Evolutionary conservation across 169 alveolate genomes (phyloP).

Genomic region (Neospora caninum): DNA sequence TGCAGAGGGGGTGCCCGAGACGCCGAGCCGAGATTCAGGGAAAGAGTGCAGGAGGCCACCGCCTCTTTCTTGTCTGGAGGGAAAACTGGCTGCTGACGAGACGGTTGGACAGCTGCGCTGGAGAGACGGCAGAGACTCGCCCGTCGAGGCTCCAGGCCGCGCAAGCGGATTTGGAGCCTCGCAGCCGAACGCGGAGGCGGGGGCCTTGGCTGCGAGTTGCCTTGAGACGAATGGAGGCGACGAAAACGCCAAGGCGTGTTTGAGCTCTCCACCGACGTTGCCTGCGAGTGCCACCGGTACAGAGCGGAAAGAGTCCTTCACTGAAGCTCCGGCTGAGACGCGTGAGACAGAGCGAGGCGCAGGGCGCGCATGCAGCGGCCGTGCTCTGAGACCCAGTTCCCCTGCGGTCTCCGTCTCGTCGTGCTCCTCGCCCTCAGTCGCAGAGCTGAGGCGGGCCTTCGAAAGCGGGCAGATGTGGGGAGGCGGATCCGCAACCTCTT

Average conservation of each 20-base stretch:
- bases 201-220: no score
- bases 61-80: no score
- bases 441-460: background rate
- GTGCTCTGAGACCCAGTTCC: background rate
- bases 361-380: background rate
- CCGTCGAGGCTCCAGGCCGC: background rate
- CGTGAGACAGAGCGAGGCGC: background rate
- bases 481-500: background rate
- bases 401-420: conserved; percentile 14
- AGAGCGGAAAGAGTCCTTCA: background rate
- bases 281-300: no score
- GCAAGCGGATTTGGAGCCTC: no score
- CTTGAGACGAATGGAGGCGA: no score
- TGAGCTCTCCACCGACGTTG: no score
- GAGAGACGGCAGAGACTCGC: background rate
- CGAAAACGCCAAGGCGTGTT: no score
- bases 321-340: background rate
- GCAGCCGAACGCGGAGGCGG: no score
- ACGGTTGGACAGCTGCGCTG: background rate
- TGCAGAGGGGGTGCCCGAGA: no score
- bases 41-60: no score
- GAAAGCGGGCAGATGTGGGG: conserved; percentile 15
- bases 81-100: background rate
- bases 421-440: conserved; percentile 6
- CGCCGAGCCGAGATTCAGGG: no score